These are phyloP conservation scores for Parachaetomium inaequale DNA, from an alignment of 495 filamentous ascomycete genomes.

Conservation along the genomic window DNA sequence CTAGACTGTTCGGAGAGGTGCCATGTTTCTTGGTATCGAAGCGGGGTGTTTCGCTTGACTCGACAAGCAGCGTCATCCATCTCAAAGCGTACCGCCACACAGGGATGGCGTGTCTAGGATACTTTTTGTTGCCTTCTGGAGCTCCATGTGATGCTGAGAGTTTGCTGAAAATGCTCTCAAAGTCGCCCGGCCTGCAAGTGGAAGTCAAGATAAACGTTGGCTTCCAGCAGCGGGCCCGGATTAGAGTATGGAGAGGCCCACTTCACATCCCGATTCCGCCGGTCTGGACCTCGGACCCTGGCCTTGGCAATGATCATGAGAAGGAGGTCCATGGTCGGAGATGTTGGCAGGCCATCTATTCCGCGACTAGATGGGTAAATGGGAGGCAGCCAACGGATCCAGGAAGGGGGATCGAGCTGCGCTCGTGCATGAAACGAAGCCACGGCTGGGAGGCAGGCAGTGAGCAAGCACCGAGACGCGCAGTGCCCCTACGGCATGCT, in stretches of 20 bases:
- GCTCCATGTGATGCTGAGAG: not conserved
- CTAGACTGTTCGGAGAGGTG: conserved; percentile 1
- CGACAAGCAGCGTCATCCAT: not conserved
- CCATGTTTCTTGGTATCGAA: not conserved
- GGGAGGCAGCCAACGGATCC: conserved; percentile 19
- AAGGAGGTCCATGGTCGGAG: not conserved
- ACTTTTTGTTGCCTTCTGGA: not conserved
- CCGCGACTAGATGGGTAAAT: not conserved
- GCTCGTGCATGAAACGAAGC: conserved; percentile 14
- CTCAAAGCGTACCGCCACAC: not conserved
- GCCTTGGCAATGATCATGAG: not conserved
- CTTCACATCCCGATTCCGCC: not conserved
- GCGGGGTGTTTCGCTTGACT: conserved; percentile 4
- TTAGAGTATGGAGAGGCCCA: not conserved
- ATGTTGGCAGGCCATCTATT: not conserved
- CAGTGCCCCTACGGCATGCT: not conserved
- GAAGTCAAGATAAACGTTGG: not conserved
- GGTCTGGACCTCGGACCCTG: not conserved
- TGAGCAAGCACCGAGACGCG: not conserved
- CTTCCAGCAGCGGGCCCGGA: not conserved
- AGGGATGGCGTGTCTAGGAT: not conserved
- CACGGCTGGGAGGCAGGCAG: not conserved
- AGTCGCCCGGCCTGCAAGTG: not conserved
- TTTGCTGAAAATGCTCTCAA: not conserved
- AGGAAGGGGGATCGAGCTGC: not conserved